These are phyloP conservation scores for Oxyria digyna DNA, from an alignment of 148 eudicot genomes.

Conservation along the genomic window DNA sequence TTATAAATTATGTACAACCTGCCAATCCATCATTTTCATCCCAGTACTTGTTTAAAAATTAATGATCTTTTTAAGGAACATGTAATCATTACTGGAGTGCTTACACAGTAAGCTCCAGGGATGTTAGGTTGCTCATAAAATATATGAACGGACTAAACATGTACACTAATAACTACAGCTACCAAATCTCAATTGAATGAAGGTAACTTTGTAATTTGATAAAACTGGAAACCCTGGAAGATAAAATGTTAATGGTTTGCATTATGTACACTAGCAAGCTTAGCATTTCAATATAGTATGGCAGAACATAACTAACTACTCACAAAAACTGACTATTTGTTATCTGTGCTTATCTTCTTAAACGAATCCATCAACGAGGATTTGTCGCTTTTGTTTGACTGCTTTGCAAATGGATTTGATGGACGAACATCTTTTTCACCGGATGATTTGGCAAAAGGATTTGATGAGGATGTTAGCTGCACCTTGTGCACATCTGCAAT, in stretches of 20 bases:
- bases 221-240: no score
- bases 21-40: not conserved
- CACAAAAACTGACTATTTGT: constrained; percentile 7
- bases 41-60: not conserved
- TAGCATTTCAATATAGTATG: no score
- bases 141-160: not conserved
- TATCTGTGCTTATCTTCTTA: constrained; percentile 43
- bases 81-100: not conserved
- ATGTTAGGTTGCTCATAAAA: no score
- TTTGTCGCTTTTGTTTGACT: constrained; percentile 39
- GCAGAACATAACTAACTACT: not conserved
- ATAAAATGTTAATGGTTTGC: not conserved
- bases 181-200: no score
- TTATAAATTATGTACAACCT: constrained; percentile 3
- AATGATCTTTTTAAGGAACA: not conserved
- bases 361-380: constrained; percentile 67
- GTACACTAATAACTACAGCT: no score
- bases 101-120: not conserved
- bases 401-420: constrained; percentile 79
- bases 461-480: constrained; percentile 30
- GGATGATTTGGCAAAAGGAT: constrained; percentile 36
- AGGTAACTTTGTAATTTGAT: no score
- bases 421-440: constrained; percentile 22
- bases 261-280: not conserved
- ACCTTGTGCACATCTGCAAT: constrained; percentile 10